phyloP scores from a whole-genome alignment of 1,284 basidiomycete genomes.

The Singerocomus rubriflavus region DNA sequence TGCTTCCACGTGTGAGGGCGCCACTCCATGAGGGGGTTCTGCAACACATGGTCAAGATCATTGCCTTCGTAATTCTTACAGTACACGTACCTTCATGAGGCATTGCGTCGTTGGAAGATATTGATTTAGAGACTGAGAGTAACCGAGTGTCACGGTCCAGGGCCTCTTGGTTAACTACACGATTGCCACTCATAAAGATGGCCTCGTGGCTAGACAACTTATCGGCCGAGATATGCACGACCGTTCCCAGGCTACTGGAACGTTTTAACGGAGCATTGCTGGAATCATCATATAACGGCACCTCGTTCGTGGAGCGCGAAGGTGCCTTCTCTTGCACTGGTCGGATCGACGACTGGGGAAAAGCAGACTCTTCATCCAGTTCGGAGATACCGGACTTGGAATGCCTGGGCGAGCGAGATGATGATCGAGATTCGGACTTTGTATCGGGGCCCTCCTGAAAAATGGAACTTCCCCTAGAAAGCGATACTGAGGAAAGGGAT shows the following conservation, averaged over 20 bases:
- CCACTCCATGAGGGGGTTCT: constrained; percentile 16
- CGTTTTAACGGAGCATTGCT: constrained; percentile 17
- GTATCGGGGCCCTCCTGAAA: constrained; percentile 25
- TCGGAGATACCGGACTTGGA: constrained; percentile 34
- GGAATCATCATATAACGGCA: constrained; percentile 10
- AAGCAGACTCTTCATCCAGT: constrained; percentile 18
- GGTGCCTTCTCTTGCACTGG: constrained; percentile 24
- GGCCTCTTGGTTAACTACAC: constrained; percentile 4
- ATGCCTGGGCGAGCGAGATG: constrained; percentile 38
- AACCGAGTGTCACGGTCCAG: constrained; percentile 8
- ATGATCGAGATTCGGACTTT: constrained; percentile 35
- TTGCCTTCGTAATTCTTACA: neutral
- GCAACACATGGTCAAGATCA: constrained; percentile 13
- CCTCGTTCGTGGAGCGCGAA: constrained; percentile 9
- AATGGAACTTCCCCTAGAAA: constrained; percentile 28
- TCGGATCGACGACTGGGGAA: constrained; percentile 21
- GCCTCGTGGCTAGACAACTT: constrained; percentile 23
- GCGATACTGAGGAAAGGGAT: constrained; percentile 16
- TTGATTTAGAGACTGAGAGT: constrained; percentile 4
- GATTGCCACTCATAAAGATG: constrained; percentile 17
- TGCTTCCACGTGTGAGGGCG: constrained; percentile 13
- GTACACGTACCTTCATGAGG: constrained; percentile 18
- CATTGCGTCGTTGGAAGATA: constrained; percentile 7
- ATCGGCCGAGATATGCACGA: constrained; percentile 12
- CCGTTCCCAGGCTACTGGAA: constrained; percentile 21